Evolutionary conservation across 2,329 filamentous ascomycete genomes (phyloP).

Genomic region (Stachybotrys chartarum): DNA sequence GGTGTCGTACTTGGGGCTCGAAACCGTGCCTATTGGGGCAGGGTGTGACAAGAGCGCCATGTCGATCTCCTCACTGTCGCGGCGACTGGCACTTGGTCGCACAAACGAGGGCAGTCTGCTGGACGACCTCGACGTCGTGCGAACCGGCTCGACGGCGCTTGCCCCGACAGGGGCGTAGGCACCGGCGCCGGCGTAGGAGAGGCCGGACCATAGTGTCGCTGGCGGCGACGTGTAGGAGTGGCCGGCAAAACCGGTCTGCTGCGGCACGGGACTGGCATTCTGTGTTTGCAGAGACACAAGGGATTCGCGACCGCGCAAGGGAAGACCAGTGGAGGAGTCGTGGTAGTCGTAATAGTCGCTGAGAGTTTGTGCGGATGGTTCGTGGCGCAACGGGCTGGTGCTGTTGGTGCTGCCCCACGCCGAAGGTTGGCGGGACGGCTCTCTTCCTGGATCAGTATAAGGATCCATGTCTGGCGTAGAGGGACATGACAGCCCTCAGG

Average conservation of each 20-base stretch:
- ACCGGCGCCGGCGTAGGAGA: slow-evolving; percentile 14
- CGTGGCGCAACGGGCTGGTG: background rate
- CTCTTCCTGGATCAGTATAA: slow-evolving; percentile 19
- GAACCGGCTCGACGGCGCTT: background rate
- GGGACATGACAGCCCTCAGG: background rate
- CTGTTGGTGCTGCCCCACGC: background rate
- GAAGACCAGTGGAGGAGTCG: slow-evolving; percentile 12
- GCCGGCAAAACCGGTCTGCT: background rate
- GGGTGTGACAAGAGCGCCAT: slow-evolving; percentile 34
- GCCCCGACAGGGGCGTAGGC: slow-evolving; percentile 3
- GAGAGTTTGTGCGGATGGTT: background rate
- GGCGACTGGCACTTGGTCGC: background rate
- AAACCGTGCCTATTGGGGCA: slow-evolving; percentile 27
- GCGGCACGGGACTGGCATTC: background rate
- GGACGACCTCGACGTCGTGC: background rate
- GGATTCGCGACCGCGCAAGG: slow-evolving; percentile 27
- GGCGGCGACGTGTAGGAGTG: background rate
- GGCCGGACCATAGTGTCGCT: background rate
- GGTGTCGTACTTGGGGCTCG: slow-evolving; percentile 21
- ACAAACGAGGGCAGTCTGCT: background rate
- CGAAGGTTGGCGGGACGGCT: slow-evolving; percentile 14
- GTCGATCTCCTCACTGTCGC: slow-evolving; percentile 27
- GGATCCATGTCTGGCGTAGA: slow-evolving; percentile 6
- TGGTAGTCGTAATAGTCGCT: slow-evolving; percentile 18
- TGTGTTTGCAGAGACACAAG: slow-evolving; percentile 27